These are phyloP conservation scores for Cymbopogon flexuosus DNA, from an alignment of 202 grass and related monocot species.

Conservation along the genomic window DNA sequence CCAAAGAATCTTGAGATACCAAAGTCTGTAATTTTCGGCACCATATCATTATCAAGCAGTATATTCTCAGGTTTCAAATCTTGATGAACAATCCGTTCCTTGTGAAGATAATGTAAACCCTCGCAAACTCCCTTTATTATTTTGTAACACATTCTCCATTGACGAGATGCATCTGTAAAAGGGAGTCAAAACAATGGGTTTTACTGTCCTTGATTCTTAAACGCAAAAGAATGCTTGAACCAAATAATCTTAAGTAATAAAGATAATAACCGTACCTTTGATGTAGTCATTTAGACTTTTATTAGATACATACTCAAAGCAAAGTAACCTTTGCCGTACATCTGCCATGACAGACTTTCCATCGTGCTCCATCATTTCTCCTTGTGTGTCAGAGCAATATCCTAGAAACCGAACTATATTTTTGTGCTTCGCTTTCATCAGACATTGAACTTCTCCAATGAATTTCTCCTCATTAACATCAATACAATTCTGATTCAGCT, in stretches of 20 bases:
- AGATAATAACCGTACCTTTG: background rate
- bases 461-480: background rate
- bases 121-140: background rate
- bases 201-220: background rate
- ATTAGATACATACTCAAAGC: no score
- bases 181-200: background rate
- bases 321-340: background rate
- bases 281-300: no score
- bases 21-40: background rate
- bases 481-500: background rate
- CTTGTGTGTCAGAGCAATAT: slow-evolving; percentile 2
- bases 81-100: background rate
- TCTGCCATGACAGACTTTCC: background rate
- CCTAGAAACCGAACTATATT: slow-evolving; percentile 14
- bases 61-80: background rate
- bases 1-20: background rate
- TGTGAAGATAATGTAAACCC: slow-evolving; percentile 1
- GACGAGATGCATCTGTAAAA: background rate
- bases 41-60: background rate
- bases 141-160: background rate
- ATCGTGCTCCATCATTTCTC: no score
- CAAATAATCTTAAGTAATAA: background rate
- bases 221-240: background rate
- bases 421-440: background rate
- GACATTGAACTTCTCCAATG: background rate